Evolutionary conservation across 441 rosid genomes (phyloP), one percentile per base, ranked within the genome.

Genomic region (Brassica hybrid): DNA sequence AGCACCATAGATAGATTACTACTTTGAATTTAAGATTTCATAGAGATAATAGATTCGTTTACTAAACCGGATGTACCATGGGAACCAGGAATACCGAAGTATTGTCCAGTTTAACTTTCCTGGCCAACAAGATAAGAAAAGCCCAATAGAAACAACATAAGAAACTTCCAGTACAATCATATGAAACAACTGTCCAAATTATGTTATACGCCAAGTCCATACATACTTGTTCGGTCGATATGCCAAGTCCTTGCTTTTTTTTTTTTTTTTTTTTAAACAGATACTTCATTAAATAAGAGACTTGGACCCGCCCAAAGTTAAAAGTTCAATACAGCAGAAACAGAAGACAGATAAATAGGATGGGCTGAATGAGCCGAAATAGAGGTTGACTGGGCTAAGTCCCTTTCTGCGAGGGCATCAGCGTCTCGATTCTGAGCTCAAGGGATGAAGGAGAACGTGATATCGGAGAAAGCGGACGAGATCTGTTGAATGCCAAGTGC

Each of bases 41-140:
- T 74, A 45, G 61, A 65, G 14, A 14, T 65, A 13, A 54, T 2
- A 65, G 48, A 50, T 32, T 9, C 32, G 8, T 2, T 13, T 25
- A 36, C 25, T 56, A 56, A 14, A 57, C 66, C n/a, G 19, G 62
- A 23, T 64, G 16, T 65, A 18, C 70, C 25, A 73, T 19, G 34
- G 12, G 23, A 56, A 56, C 57, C 32, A 69, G 9, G 32, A 12
- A 69, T 52, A 56, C 12, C 12, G 10, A 61, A 61, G 7, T 61
- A 32, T 1, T 76, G 5, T 16, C 65, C 21, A 57, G 65, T 38
- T 48, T 2, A 62, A 8, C 2, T 60, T 25, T 23, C 13, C 8
- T 54, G 65, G 16, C 69, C 34, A 21, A 61, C 32, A 61, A 50
- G 41, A 62, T 50, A 27, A 52, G 57, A 2, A 10, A 48, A 32